Evolutionary conservation across 2,329 filamentous ascomycete species (phyloP).

Genomic region (Penicillium sp.): DNA sequence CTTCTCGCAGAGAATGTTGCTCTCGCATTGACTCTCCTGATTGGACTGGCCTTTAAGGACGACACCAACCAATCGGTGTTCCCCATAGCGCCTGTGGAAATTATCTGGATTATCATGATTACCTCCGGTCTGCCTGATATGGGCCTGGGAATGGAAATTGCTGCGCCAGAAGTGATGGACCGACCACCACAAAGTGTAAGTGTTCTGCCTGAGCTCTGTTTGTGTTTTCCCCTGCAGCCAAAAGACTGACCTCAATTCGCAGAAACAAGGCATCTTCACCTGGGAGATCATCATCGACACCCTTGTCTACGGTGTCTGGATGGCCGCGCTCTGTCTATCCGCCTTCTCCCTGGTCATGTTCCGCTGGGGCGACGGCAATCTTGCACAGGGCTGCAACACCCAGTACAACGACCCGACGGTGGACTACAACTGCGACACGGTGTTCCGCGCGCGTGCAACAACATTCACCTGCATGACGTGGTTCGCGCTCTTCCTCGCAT

Average conservation of each 20-base stretch:
- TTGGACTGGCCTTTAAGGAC: constrained; percentile 80
- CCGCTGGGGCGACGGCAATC: constrained; percentile 58
- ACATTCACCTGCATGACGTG: constrained; percentile 73
- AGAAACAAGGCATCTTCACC: constrained; percentile 69
- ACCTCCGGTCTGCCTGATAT: constrained; percentile 86
- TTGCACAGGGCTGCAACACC: constrained; percentile 62
- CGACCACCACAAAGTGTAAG: constrained; percentile 66
- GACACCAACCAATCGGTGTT: constrained; percentile 70
- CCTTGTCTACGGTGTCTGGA: constrained; percentile 73
- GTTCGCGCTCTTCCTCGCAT: constrained; percentile 73
- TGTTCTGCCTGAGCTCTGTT: background rate
- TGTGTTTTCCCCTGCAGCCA: background rate
- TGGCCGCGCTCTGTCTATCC: constrained; percentile 66
- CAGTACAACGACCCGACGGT: constrained; percentile 40
- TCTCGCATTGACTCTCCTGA: constrained; percentile 75
- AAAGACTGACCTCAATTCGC: constrained; percentile 11
- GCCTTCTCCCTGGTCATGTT: constrained; percentile 65
- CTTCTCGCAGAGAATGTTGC: constrained; percentile 78
- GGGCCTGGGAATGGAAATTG: constrained; percentile 76
- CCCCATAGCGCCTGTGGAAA: constrained; percentile 78
- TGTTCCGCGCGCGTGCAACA: constrained; percentile 70
- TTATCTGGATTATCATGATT: constrained; percentile 93
- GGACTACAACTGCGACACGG: constrained; percentile 54
- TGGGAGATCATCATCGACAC: constrained; percentile 75
- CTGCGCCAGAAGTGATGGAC: constrained; percentile 71